phyloP scores from a whole-genome alignment of 441 rosid species.

The Dalechampia spathulata region DNA sequence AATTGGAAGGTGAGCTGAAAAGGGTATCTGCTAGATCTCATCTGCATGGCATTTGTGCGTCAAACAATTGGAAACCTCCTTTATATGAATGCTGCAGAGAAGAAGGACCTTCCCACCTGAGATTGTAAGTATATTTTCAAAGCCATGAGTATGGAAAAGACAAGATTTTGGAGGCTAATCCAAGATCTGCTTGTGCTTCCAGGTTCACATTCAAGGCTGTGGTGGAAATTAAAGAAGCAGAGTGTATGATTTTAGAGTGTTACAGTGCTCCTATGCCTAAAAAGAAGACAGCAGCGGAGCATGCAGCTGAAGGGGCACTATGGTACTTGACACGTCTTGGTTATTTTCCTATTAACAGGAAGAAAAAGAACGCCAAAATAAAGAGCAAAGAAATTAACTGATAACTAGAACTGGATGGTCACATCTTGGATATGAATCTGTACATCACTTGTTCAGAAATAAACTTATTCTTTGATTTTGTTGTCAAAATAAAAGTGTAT shows the following conservation, averaged over 20 bases:
- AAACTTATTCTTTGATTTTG: too few relatives aligned
- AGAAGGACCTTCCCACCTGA: constrained; percentile 40
- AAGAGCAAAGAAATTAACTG: background rate
- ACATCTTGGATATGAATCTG: background rate
- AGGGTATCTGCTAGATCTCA: constrained; percentile 28
- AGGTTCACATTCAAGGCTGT: constrained; percentile 47
- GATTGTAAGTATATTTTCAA: constrained; percentile 28
- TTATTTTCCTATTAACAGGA: constrained; percentile 17
- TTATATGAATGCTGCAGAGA: constrained; percentile 37
- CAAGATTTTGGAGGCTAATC: too few relatives aligned
- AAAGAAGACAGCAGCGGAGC: constrained; percentile 58
- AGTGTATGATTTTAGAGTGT: constrained; percentile 32
- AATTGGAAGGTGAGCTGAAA: constrained; percentile 17
- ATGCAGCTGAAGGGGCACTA: constrained; percentile 61
- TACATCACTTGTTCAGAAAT: too few relatives aligned
- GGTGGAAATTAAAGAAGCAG: constrained; percentile 29
- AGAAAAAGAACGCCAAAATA: background rate
- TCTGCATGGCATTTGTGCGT: constrained; percentile 39
- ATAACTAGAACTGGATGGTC: background rate
- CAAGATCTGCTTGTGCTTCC: background rate
- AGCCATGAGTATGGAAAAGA: too few relatives aligned
- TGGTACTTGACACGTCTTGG: constrained; percentile 51
- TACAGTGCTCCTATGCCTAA: constrained; percentile 32
- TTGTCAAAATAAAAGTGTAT: too few relatives aligned
- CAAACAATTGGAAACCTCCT: constrained; percentile 45